These are phyloP conservation scores for Fusarium brachygibbosum DNA, from an alignment of 2,329 filamentous ascomycete species.

Conservation along the genomic window DNA sequence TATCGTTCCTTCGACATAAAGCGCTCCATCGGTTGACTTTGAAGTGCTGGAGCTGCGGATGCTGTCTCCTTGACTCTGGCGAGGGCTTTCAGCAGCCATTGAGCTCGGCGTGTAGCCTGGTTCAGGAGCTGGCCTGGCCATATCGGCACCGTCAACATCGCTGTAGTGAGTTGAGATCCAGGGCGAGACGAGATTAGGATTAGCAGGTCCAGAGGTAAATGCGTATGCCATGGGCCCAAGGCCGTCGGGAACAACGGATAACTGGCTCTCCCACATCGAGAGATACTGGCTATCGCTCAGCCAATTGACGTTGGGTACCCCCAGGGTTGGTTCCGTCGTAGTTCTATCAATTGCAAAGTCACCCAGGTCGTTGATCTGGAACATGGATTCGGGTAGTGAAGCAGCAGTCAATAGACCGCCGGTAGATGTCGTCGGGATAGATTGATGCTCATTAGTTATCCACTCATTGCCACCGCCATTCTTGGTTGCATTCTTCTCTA, in stretches of 20 bases:
- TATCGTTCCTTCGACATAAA: conserved; percentile 25
- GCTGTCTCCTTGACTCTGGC: neutral
- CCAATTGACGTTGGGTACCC: conserved; percentile 12
- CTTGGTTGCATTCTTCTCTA: neutral
- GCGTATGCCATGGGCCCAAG: conserved; percentile 13
- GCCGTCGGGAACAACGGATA: conserved; percentile 7
- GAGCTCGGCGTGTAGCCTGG: neutral
- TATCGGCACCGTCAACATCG: neutral
- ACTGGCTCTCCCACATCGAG: conserved; percentile 18
- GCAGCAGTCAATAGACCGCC: neutral
- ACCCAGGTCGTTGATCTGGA: conserved; percentile 16
- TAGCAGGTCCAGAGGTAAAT: conserved; percentile 6
- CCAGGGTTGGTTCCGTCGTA: neutral
- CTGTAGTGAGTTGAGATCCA: conserved; percentile 4
- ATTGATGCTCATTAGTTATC: neutral
- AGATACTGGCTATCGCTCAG: conserved; percentile 17
- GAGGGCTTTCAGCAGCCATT: neutral
- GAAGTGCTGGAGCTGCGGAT: conserved; percentile 7
- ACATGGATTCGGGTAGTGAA: neutral
- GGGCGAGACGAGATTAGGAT: neutral
- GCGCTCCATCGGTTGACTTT: conserved; percentile 15
- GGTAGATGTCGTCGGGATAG: conserved; percentile 1
- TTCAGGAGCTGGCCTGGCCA: neutral
- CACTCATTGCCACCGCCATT: neutral
- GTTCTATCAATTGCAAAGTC: neutral